phyloP scores from a whole-genome alignment of 2,329 filamentous ascomycete genomes.

The Colletotrichum sp. region DNA sequence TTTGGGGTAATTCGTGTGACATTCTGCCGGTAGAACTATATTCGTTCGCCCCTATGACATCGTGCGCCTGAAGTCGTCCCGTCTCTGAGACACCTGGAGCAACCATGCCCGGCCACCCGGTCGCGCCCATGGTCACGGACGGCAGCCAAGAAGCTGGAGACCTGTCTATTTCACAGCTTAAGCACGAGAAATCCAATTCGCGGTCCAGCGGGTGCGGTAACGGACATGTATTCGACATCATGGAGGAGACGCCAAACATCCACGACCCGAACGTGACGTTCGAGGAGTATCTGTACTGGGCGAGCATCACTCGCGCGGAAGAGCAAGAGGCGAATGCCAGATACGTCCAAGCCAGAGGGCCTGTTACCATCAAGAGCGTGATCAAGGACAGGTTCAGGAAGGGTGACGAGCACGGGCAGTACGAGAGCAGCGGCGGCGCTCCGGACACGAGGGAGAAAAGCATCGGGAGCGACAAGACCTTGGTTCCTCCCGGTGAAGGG shows the following conservation, averaged over 20 bases:
- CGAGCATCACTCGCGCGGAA: slow-evolving; percentile 26
- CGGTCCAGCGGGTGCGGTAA: neutral
- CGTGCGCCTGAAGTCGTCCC: neutral
- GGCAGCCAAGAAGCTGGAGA: neutral
- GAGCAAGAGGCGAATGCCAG: slow-evolving; percentile 18
- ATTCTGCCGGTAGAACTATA: neutral
- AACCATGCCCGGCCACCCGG: neutral
- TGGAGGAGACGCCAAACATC: neutral
- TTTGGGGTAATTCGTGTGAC: neutral
- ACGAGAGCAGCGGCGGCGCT: neutral
- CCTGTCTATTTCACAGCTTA: neutral
- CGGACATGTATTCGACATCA: neutral
- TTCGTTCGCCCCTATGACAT: neutral
- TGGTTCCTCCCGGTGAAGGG: neutral
- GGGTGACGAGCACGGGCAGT: slow-evolving; percentile 15
- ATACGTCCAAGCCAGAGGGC: slow-evolving; percentile 9
- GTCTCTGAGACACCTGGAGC: slow-evolving; percentile 1
- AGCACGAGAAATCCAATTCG: neutral
- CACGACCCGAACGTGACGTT: slow-evolving; percentile 28
- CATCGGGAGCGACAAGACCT: neutral
- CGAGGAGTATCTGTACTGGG: slow-evolving; percentile 31
- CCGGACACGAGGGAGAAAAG: neutral
- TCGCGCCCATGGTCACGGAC: neutral
- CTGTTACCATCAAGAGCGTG: slow-evolving; percentile 14
- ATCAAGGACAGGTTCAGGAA: slow-evolving; percentile 22